Evolutionary conservation across 176 grass and related monocot species (phyloP), one percentile per base, ranked within the genome.

Genomic region (Oryza glaberrima): DNA sequence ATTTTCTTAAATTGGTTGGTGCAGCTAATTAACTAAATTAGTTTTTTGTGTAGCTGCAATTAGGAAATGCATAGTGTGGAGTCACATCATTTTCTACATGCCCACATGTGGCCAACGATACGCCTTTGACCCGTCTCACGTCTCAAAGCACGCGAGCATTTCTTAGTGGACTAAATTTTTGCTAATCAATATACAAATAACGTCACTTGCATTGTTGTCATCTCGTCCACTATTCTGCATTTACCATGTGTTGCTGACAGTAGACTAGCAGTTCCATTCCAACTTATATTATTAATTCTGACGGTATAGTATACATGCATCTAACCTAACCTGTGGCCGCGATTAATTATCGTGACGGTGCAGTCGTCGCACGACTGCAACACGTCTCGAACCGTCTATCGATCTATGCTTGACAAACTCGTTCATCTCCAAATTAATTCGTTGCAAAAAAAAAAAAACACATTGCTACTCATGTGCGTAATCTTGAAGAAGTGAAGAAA

Each of bases 121-220:
- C 1, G 23, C 43, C 6, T 72, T 79, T 84, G 45, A 79, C 69
- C 61, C 13, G 25, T 17, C 26, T 80, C 28, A 48, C 13, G 20
- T 70, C 69, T 81, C 41, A 81, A 89, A 56, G 43, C 56, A 86
- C 43, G 28, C 28, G 43, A 84, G 87, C 63, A 45, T 89, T 81
- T 73, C 40, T 23, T 30, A 84, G 56, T 61, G 72, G 86, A 88
- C 73, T 70, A 4, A 8, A 4, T 32, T 81, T 81, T 19, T 22
- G 61, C 40, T 34, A 3, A 12, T 68, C 20, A 3, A 12, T 80
- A 12, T 80, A 67, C 32, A 52, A 52, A 52, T 76, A 36, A 35
- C 16, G 9, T 43, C 56, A 73, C 3, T 17, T 58, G 86, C n/a
- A 63, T 23, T 58, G 54, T 9, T 58, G 54, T 58, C 36, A 32